A percentile compares a stretch with the other conserved stretches of the same genome.
These are phyloP conservation scores for Rusavskia elegans DNA, from an alignment of 495 filamentous ascomycete genomes.

Conservation along the genomic window DNA sequence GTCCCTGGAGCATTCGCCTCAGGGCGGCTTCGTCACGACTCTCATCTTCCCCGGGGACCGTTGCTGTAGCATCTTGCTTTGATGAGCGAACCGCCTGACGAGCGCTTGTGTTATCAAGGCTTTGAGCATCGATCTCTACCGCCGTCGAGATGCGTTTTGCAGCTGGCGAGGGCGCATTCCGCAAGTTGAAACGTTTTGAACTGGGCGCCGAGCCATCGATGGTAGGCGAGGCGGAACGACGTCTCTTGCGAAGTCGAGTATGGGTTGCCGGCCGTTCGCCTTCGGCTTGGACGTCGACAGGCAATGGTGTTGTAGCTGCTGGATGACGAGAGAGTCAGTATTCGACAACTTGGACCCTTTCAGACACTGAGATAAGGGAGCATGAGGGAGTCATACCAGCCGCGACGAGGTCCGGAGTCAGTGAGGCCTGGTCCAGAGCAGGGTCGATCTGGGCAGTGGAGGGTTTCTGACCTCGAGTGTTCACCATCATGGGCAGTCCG, in stretches of 20 bases:
- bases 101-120: too few relatives aligned
- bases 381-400: not conserved
- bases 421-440: not conserved
- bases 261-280: not conserved
- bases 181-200: conserved; percentile 3
- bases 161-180: not conserved
- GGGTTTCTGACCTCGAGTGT: not conserved
- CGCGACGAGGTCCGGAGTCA: not conserved
- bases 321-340: not conserved
- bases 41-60: too few relatives aligned
- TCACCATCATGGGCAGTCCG: not conserved
- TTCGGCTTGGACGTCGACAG: not conserved
- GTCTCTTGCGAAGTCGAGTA: conserved; percentile 2
- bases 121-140: not conserved
- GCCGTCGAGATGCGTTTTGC: not conserved
- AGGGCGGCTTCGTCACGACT: not conserved
- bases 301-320: not conserved
- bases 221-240: conserved; percentile 5
- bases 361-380: too few relatives aligned
- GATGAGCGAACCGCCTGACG: not conserved
- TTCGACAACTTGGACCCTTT: too few relatives aligned
- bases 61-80: not conserved
- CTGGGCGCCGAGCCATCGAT: not conserved
- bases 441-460: not conserved
- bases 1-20: not conserved